Conservation (phyloP, 129 eudicot genomes). For the Centaurea solstitialis region DNA sequence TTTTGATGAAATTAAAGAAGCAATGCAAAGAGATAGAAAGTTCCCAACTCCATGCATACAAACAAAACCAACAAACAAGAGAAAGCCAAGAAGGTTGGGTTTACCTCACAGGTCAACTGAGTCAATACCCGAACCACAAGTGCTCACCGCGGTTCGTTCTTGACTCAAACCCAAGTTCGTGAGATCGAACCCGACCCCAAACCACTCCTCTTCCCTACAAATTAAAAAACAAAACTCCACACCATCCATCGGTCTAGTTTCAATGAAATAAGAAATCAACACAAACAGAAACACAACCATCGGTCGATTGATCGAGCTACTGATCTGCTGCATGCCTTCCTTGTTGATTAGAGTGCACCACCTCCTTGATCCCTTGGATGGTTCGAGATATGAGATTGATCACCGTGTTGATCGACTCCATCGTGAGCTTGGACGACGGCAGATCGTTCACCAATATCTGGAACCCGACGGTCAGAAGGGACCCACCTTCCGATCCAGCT, state of each 20-base stretch:
- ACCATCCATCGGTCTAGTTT: slow-evolving; percentile 17
- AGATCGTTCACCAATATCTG: slow-evolving; percentile 62
- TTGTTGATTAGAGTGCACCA: slow-evolving; percentile 45
- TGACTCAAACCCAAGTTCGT: slow-evolving; percentile 64
- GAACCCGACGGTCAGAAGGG: slow-evolving; percentile 65
- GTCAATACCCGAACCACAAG: slow-evolving; percentile 98
- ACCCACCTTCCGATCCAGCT: slow-evolving; percentile 47
- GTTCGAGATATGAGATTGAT: slow-evolving; percentile 65
- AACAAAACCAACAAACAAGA: slow-evolving; percentile 32
- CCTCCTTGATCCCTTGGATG: slow-evolving; percentile 56
- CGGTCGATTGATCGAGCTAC: slow-evolving; percentile 2
- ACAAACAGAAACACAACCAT: background rate
- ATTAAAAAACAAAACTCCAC: slow-evolving; percentile 22
- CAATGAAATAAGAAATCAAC: slow-evolving; percentile 10
- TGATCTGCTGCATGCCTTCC: slow-evolving; percentile 24
- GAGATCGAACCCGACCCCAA: slow-evolving; percentile 26
- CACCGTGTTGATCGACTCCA: slow-evolving; percentile 64
- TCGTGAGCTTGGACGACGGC: slow-evolving; percentile 56
- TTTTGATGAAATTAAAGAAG: background rate
- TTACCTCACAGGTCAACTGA: slow-evolving; percentile 47
- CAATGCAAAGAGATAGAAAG: slow-evolving; percentile 7
- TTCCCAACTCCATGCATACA: too few relatives aligned
- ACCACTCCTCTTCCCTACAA: slow-evolving; percentile 33
- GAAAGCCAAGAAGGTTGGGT: slow-evolving; percentile 23
- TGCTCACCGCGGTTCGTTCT: slow-evolving; percentile 80